These are phyloP conservation scores for Boletus barrowsii DNA, from an alignment of 768 basidiomycete species.

Conservation along the genomic window DNA sequence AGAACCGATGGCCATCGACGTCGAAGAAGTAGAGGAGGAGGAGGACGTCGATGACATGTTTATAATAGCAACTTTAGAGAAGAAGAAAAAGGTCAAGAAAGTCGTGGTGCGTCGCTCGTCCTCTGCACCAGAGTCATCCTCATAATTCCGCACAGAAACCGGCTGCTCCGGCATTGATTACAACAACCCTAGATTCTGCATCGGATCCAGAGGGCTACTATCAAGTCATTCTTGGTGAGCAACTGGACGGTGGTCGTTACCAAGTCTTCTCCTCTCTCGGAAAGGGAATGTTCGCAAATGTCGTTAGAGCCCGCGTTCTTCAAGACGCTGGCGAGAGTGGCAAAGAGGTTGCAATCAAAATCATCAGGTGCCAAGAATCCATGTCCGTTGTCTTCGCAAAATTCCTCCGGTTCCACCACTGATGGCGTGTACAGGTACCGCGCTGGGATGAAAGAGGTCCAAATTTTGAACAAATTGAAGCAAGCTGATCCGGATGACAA, in stretches of 20 bases:
- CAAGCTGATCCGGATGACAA: constrained; percentile 95
- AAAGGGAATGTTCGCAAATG: constrained; percentile 98
- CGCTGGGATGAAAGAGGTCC: constrained; percentile 88
- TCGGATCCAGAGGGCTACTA: constrained; percentile 97
- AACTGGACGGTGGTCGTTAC: constrained; percentile 87
- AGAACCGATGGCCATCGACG: constrained; percentile 37
- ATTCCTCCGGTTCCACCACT: constrained; percentile 2
- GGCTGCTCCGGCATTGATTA: constrained; percentile 60
- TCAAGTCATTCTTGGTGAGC: constrained; percentile 88
- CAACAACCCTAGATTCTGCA: constrained; percentile 82
- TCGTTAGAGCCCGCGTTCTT: constrained; percentile 84
- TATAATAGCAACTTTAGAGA: constrained; percentile 49
- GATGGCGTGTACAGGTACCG: constrained; percentile 65
- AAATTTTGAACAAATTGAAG: constrained; percentile 81
- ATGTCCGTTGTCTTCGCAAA: constrained; percentile 60
- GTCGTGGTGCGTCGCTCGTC: constrained; percentile 40
- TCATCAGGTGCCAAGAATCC: constrained; percentile 91
- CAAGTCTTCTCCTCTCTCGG: constrained; percentile 95
- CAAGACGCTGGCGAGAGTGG: constrained; percentile 55
- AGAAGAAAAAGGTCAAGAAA: constrained; percentile 55
- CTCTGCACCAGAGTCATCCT: background rate
- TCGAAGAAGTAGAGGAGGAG: constrained; percentile 47
- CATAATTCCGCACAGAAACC: constrained; percentile 37
- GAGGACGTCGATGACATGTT: constrained; percentile 98
- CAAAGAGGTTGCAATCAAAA: constrained; percentile 95